A percentile compares a stretch with the other conserved stretches of the same genome.
phyloP scores from a whole-genome alignment of 495 filamentous ascomycete species.

The Penicillium bovifimosum region DNA sequence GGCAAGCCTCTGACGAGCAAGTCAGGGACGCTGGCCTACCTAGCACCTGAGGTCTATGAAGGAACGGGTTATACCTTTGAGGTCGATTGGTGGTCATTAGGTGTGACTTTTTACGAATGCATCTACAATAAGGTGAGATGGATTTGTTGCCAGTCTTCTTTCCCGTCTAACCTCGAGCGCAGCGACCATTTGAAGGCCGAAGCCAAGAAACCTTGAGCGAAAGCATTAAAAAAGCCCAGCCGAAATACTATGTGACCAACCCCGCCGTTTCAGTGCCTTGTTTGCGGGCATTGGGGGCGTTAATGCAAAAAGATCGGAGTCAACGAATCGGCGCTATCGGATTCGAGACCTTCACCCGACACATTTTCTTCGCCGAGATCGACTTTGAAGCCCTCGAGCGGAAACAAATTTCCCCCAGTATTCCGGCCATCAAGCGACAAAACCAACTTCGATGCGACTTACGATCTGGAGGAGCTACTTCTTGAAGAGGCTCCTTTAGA shows the following conservation, averaged over 20 bases:
- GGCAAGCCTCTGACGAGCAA: constrained; percentile 87
- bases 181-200: constrained; percentile 89
- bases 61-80: constrained; percentile 80
- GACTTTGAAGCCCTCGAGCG: constrained; percentile 82
- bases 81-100: constrained; percentile 98
- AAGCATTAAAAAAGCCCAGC: constrained; percentile 75
- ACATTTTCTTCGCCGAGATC: constrained; percentile 81
- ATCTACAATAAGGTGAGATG: constrained; percentile 89
- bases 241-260: constrained; percentile 82
- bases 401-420: constrained; percentile 88
- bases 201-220: constrained; percentile 73
- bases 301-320: constrained; percentile 74
- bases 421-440: constrained; percentile 93
- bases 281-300: constrained; percentile 73
- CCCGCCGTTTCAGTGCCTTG: constrained; percentile 83
- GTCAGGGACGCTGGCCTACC: constrained; percentile 91
- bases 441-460: constrained; percentile 98
- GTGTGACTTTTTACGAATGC: constrained; percentile 96
- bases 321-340: constrained; percentile 73
- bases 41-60: constrained; percentile 91
- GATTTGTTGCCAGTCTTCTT: no score
- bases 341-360: constrained; percentile 75
- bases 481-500: constrained; percentile 94
- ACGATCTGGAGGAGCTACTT: constrained; percentile 90
- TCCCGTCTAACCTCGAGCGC: neutral